Conservation (phyloP, 1,284 basidiomycete genomes). For the Peniophora sp. region DNA sequence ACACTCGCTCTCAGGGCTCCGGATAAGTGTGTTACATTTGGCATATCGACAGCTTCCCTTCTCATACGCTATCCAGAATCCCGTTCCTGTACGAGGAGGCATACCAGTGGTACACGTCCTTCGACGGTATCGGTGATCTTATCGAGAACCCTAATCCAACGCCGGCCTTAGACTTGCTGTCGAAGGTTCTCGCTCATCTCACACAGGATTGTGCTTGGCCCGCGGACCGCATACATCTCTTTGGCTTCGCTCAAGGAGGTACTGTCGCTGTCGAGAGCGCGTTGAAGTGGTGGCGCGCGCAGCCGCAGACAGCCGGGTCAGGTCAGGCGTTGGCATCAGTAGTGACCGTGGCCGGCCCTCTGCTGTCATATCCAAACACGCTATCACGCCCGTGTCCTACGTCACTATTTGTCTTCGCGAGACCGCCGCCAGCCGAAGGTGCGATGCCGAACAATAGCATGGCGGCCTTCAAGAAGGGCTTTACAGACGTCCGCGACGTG, state of each 20-base stretch:
- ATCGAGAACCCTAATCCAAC: slow-evolving; percentile 69
- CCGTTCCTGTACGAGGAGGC: slow-evolving; percentile 76
- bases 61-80: slow-evolving; percentile 35
- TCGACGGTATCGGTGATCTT: slow-evolving; percentile 70
- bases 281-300: slow-evolving; percentile 40
- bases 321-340: slow-evolving; percentile 50
- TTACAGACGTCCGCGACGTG: slow-evolving; percentile 39
- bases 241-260: slow-evolving; percentile 89
- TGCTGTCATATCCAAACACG: slow-evolving; percentile 67
- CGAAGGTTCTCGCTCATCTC: slow-evolving; percentile 50
- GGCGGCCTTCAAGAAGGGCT: slow-evolving; percentile 52
- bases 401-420: slow-evolving; percentile 57
- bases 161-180: slow-evolving; percentile 49
- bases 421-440: slow-evolving; percentile 36
- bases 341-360: slow-evolving; percentile 60
- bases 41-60: background rate
- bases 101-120: slow-evolving; percentile 86
- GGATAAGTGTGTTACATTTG: slow-evolving; percentile 44
- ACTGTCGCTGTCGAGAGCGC: slow-evolving; percentile 69
- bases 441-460: slow-evolving; percentile 37
- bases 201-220: slow-evolving; percentile 59
- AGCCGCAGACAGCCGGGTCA: slow-evolving; percentile 16
- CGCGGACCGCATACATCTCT: slow-evolving; percentile 64
- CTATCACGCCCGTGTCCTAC: slow-evolving; percentile 43
- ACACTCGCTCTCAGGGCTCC: slow-evolving; percentile 75